Evolutionary conservation across 2,329 filamentous ascomycete species (phyloP), one percentile per base, ranked within the genome.

Genomic region (Alternaria brassicae): DNA sequence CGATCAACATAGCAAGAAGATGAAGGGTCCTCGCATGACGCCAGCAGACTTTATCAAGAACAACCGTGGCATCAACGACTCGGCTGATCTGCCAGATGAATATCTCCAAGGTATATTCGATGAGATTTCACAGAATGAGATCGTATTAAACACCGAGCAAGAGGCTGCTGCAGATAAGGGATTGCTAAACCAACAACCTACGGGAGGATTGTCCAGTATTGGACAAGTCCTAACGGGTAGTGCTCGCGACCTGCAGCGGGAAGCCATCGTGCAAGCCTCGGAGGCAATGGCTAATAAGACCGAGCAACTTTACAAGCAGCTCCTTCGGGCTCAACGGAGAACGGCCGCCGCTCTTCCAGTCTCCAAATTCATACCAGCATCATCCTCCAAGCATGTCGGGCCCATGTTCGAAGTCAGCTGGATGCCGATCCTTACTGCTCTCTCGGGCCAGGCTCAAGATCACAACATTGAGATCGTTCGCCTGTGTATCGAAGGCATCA

Each of bases 21-120:
- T 99, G 70, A 89, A 88, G 73, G 84, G 83, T 2, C 88, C 86
- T 67, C 89, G 93, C 53, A 99, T 99, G 95, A 96, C 90, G 25
- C 93, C 93, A 66, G 91, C 97, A 63, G 96, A 99, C 68, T 99
- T 99, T 74, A 97, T 99, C 82, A 97, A 96, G 82, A 99, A 99
- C 80, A 99, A 99, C 78, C 85, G 95, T 27, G 95, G 95, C 58
- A 99, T 99, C 82, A 98, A 99, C 79, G 95, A 99, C 79, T 94
- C 91, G 67, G 91, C 92, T 28, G 92, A 98, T 81, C 81, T 99
- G 60, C 95, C 96, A 0, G 89, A 96, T 49, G 95, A 99, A 36
- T 99, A 99, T 73, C 87, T 99, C 2, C 84, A 87, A 27, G 87
- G 85, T 6, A 98, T 99, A 53, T 99, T 89, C 68, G 94, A 99